Evolutionary conservation across 495 filamentous ascomycete species (phyloP), one percentile per base, ranked within the genome.

Genomic region (Saxophila tyrrhenica): DNA sequence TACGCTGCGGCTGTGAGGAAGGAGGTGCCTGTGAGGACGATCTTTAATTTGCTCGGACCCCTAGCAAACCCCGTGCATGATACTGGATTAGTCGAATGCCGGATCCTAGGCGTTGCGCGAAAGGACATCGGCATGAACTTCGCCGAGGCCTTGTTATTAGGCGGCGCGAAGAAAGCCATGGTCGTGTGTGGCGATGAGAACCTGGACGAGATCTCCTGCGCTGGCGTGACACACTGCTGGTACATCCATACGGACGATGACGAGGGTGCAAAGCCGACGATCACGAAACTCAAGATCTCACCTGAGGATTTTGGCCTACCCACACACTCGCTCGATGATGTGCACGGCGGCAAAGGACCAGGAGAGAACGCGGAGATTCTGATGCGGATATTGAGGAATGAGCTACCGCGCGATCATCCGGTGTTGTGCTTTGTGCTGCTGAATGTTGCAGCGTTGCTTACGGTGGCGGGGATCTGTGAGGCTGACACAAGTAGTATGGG

Each of bases 11-110:
- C 81, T 7, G 83, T 95, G 54, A 84, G 94, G 20, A 83, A 78
- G 54, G 81, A 86, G 64, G 78, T 99, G 10, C 89, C 88, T 48
- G 86, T 89, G 70, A 80, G 91, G 43, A 97, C 92, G 1, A 89
- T 98, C 62, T 98, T 97, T 80, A 97, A 98, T 69, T 75, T 97
- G 0, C 78, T 97, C 50, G 92, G 94, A 1, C 94, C 94, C 1
- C 75, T 99, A 15, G 82, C 88, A 20, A 96, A 96, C 67, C 94
- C 92, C 0, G 73, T 89, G 2, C 84, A 94, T 61, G 72, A 76
- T 44, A 68, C 67, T 1, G 51, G 70, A 44, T 74, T 77, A 1
- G 78, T 97, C 32, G 92, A 97, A 68, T 90, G 92, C 1, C 81
- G 94, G 21, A 75, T 99, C 41, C 78, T 99, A 15, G 92, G 92